Conservation (phyloP, 2,329 filamentous ascomycete genomes). For the Acarospora socialis region DNA sequence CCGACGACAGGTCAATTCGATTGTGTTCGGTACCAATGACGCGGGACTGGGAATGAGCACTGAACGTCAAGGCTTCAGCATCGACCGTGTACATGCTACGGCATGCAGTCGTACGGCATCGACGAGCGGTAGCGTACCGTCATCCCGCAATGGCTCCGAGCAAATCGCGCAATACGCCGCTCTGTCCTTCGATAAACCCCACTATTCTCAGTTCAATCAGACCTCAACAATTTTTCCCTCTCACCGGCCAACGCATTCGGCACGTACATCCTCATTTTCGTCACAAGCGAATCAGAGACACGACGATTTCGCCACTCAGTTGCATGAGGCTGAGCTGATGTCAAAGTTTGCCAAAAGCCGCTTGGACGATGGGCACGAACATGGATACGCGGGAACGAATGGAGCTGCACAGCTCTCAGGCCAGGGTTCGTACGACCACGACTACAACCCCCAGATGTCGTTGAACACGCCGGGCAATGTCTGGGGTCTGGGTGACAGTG, state of each 20-base stretch:
- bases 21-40: conserved; percentile 21
- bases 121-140: conserved; percentile 14
- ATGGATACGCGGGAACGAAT: no score
- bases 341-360: no score
- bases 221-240: conserved; percentile 1
- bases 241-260: conserved; percentile 23
- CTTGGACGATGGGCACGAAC: no score
- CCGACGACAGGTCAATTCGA: conserved; percentile 20
- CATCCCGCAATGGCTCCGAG: conserved; percentile 11
- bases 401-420: no score
- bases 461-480: no score
- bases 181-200: conserved; percentile 4
- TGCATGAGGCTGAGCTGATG: no score
- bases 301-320: no score
- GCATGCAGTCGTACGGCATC: conserved; percentile 18
- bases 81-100: conserved; percentile 16
- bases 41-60: conserved; percentile 21
- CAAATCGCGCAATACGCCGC: conserved; percentile 5
- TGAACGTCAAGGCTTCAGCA: conserved; percentile 14
- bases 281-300: conserved; percentile 7
- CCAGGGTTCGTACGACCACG: no score
- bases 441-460: no score
- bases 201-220: conserved; percentile 7
- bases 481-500: no score
- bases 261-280: conserved; percentile 26